These are phyloP conservation scores for Sporothrix globosa DNA, from an alignment of 2,329 filamentous ascomycete species.

Conservation along the genomic window DNA sequence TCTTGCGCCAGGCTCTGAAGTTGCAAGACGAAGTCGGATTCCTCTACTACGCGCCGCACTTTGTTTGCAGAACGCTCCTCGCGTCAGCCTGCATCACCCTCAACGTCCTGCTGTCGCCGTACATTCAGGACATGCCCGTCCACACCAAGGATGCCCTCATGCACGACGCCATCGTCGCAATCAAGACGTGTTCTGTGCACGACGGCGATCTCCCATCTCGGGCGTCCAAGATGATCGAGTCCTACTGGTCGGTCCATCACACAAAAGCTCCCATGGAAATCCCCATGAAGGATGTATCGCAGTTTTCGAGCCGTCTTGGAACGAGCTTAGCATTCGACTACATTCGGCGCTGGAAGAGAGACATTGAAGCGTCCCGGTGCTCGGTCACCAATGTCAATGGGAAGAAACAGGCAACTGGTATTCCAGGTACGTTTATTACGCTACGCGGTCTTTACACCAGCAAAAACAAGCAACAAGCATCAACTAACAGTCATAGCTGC, in stretches of 20 bases:
- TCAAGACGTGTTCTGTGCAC: constrained; percentile 51
- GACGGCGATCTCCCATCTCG: constrained; percentile 56
- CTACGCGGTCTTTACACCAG: not conserved
- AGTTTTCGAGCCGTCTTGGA: constrained; percentile 52
- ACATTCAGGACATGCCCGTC: constrained; percentile 43
- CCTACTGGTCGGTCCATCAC: constrained; percentile 51
- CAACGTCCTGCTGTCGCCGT: constrained; percentile 52
- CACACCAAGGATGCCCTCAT: constrained; percentile 41
- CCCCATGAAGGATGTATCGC: constrained; percentile 44
- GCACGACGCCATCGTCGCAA: constrained; percentile 43
- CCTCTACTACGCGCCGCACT: constrained; percentile 54
- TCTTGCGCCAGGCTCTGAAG: constrained; percentile 50
- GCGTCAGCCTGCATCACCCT: constrained; percentile 53
- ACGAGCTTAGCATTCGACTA: constrained; percentile 57
- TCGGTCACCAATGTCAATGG: constrained; percentile 39
- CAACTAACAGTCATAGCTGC: not conserved
- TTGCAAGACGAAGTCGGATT: constrained; percentile 49
- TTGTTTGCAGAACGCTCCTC: constrained; percentile 53
- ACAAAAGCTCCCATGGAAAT: constrained; percentile 47
- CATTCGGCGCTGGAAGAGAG: constrained; percentile 51
- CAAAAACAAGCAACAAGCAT: not conserved
- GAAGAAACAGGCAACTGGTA: constrained; percentile 27
- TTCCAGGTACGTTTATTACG: constrained; percentile 34
- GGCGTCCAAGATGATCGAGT: constrained; percentile 52
- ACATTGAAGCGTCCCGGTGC: constrained; percentile 47